Conservation (phyloP, 148 eudicot species). For the Vaccinium vitisidaea region DNA sequence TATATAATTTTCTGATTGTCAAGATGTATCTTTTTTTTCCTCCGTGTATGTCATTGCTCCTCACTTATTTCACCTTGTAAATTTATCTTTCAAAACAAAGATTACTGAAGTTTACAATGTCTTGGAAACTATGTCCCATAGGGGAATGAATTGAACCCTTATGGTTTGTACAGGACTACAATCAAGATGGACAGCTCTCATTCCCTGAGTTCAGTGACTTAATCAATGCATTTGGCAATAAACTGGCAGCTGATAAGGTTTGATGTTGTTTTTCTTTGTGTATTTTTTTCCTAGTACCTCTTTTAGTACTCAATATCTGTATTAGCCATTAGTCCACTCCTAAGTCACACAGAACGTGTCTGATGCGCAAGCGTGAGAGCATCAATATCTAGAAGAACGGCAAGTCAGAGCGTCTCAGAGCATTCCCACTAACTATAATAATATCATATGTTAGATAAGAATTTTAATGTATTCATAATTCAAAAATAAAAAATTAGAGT, state of each 20-base stretch:
- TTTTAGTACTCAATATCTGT: not conserved
- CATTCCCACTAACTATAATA: too few relatives aligned
- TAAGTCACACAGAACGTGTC: too few relatives aligned
- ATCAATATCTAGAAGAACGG: too few relatives aligned
- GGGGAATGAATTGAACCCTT: not conserved
- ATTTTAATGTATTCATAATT: too few relatives aligned
- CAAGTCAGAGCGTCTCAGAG: too few relatives aligned
- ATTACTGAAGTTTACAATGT: not conserved
- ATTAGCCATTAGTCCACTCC: too few relatives aligned
- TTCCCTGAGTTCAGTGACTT: slow-evolving; percentile 72
- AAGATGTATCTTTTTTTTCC: not conserved
- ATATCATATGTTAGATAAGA: too few relatives aligned
- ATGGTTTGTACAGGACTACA: slow-evolving; percentile 56
- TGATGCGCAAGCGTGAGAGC: too few relatives aligned
- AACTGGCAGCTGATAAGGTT: slow-evolving; percentile 78
- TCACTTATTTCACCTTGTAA: not conserved
- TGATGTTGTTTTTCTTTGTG: slow-evolving; percentile 9
- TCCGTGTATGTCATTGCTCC: not conserved
- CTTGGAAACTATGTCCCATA: not conserved
- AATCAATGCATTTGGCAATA: slow-evolving; percentile 86
- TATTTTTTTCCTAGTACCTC: not conserved
- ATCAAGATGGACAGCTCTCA: slow-evolving; percentile 79
- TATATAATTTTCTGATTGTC: not conserved
- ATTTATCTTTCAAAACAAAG: not conserved
- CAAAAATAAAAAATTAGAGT: too few relatives aligned